Evolutionary conservation across 805 yeast genomes (phyloP), one percentile per base, ranked within the genome.

Genomic region (Lipomyces chichibuensis): DNA sequence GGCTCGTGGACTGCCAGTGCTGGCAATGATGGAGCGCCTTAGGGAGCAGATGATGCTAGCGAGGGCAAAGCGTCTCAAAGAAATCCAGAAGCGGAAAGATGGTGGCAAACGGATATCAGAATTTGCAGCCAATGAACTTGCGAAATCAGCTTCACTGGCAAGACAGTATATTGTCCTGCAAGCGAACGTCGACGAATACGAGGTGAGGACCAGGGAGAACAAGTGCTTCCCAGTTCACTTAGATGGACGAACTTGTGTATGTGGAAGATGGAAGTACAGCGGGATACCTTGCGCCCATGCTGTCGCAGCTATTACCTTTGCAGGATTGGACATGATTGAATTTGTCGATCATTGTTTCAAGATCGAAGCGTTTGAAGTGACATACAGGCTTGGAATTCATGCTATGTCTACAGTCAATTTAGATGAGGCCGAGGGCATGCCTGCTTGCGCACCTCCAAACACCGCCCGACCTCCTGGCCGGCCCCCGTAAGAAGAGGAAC

Each of bases 271-370:
- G 54, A 51, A 13, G 2, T 51, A 51, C 29, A 8, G 29, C 29
- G 53, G 54, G n/a, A 14, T 51, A 20, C 54, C 27, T 20, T 51
- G 54, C 54, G 54, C 54, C 13, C 54, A 51, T 51, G 54, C 54
- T n/a, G 54, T 51, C 17, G 54, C 54, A 11, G 54, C 54, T n/a
- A 51, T 51, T 25, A 51, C 17, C 29, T 51, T 51, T 51, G 23
- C 54, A 6, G 1, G 54, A 51, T 20, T 23, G n/a, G 54, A 51
- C 29, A 51, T 51, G 27, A 23, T 20, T 11, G 54, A 51, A 3
- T 51, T 20, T 51, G 54, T 51, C 54, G 54, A 51, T 14, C 13
- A 51, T 25, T 4, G 17, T 20, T 23, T 17, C 54, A 51, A 51
- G 54, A 14, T 51, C 13, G 54, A 51, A 20, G 54, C 54, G 13